Evolutionary conservation across 2,329 filamentous ascomycete genomes (phyloP).

Genomic region (Colletotrichum musae): DNA sequence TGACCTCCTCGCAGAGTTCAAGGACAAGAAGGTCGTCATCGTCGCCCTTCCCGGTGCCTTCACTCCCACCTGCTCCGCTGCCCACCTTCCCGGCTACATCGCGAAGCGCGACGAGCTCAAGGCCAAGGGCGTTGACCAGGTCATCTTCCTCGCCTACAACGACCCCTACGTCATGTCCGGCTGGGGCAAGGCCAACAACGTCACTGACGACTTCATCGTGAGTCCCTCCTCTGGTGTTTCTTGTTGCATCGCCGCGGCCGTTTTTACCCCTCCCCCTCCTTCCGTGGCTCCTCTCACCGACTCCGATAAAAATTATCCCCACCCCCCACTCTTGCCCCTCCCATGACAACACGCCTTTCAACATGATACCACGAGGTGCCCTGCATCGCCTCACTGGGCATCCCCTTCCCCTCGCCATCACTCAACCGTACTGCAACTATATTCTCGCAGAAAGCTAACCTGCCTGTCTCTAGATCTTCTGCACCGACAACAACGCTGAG

Average conservation of each 20-base stretch:
- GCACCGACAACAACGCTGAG: conserved; percentile 76
- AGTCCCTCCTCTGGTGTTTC: conserved; percentile 44
- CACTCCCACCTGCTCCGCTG: conserved; percentile 87
- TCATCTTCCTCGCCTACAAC: conserved; percentile 87
- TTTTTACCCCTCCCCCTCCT: conserved; percentile 27
- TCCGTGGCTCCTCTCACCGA: conserved; percentile 36
- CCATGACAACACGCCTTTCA: conserved; percentile 2
- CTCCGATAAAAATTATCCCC: conserved; percentile 22
- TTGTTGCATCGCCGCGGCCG: not conserved
- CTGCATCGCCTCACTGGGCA: not conserved
- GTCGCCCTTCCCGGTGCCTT: conserved; percentile 79
- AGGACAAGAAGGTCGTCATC: conserved; percentile 69
- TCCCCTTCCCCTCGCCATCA: conserved; percentile 1
- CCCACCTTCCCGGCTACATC: conserved; percentile 87
- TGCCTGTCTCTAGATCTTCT: conserved; percentile 72
- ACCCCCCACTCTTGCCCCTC: conserved; percentile 35
- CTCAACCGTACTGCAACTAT: conserved; percentile 6
- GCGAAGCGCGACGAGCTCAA: conserved; percentile 78
- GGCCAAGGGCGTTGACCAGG: conserved; percentile 85
- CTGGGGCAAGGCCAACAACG: conserved; percentile 89
- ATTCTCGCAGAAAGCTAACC: conserved; percentile 22
- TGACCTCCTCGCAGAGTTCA: conserved; percentile 60
- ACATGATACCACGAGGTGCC: conserved; percentile 20
- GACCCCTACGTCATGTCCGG: conserved; percentile 90
- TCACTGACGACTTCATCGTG: conserved; percentile 77